Conservation (phyloP, 2,329 filamentous ascomycete genomes). For the Stachybotrys echinatus region DNA sequence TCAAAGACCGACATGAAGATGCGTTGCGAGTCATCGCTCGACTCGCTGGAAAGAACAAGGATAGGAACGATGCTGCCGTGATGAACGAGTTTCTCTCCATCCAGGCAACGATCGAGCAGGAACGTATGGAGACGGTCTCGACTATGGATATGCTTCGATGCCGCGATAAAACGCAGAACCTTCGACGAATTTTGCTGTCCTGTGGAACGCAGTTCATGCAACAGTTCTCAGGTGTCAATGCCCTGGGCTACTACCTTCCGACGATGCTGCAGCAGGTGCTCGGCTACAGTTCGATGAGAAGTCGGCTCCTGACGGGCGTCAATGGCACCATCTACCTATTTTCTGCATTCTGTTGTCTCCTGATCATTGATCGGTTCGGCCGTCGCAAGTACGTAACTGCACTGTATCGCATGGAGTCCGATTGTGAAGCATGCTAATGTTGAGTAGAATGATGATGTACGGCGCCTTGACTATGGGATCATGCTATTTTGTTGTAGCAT, state of each 20-base stretch:
- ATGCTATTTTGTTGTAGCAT: slow-evolving; percentile 27
- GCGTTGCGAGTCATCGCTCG: background rate
- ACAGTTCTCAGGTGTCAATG: slow-evolving; percentile 39
- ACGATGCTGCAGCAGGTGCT: slow-evolving; percentile 52
- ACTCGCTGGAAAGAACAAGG: background rate
- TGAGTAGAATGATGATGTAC: slow-evolving; percentile 31
- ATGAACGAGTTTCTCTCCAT: slow-evolving; percentile 26
- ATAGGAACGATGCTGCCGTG: background rate
- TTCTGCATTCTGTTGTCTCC: slow-evolving; percentile 27
- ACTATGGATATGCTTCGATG: slow-evolving; percentile 26
- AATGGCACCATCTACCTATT: slow-evolving; percentile 35
- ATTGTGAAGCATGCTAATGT: background rate
- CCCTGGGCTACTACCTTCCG: slow-evolving; percentile 41
- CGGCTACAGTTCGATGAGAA: slow-evolving; percentile 43
- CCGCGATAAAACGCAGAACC: slow-evolving; percentile 29
- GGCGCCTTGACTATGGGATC: slow-evolving; percentile 26
- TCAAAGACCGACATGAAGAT: background rate
- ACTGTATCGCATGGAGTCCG: background rate
- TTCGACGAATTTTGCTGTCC: slow-evolving; percentile 28
- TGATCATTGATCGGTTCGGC: slow-evolving; percentile 34
- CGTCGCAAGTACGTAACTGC: slow-evolving; percentile 26
- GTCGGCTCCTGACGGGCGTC: slow-evolving; percentile 49
- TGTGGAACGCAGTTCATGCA: slow-evolving; percentile 44
- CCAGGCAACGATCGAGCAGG: slow-evolving; percentile 25
- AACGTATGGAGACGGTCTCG: slow-evolving; percentile 25